Evolutionary conservation across 306 rosid genomes (phyloP).

Genomic region (Arachis stenosperma): DNA sequence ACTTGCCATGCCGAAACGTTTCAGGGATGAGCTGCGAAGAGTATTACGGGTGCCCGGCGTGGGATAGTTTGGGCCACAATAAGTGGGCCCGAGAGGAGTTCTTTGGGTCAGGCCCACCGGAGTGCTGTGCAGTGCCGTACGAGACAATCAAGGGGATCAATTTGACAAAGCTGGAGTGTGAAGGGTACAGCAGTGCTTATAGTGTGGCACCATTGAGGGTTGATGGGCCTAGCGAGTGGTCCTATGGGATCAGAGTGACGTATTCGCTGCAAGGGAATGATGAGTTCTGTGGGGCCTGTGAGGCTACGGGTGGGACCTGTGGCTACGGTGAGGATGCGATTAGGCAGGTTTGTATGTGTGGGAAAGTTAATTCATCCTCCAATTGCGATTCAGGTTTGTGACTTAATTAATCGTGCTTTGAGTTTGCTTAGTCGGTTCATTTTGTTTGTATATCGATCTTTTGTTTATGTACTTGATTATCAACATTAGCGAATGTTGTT

Average conservation of each 20-base stretch:
- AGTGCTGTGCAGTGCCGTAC: slow-evolving; percentile 79
- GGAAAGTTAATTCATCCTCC: slow-evolving; percentile 70
- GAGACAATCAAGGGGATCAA: slow-evolving; percentile 79
- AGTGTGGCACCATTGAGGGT: slow-evolving; percentile 81
- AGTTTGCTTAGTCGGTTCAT: not conserved
- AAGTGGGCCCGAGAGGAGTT: slow-evolving; percentile 42
- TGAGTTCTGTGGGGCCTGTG: slow-evolving; percentile 77
- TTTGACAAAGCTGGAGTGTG: slow-evolving; percentile 76
- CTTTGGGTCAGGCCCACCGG: slow-evolving; percentile 79
- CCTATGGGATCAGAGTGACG: slow-evolving; percentile 86
- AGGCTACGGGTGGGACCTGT: slow-evolving; percentile 92
- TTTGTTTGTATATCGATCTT: not conserved
- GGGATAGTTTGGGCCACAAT: slow-evolving; percentile 76
- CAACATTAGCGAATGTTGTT: not conserved
- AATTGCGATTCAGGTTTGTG: slow-evolving; percentile 79
- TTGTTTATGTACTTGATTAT: not conserved
- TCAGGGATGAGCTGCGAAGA: slow-evolving; percentile 96
- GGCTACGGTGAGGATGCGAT: slow-evolving; percentile 76
- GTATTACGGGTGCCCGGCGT: slow-evolving; percentile 80
- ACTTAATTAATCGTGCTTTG: not conserved
- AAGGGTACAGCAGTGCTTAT: slow-evolving; percentile 91
- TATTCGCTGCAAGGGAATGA: slow-evolving; percentile 80
- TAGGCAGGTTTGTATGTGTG: slow-evolving; percentile 82
- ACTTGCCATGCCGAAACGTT: slow-evolving; percentile 83
- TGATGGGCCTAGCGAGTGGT: slow-evolving; percentile 76